Percentiles rank a stretch among this genome's conserved stretches.
These are phyloP conservation scores for Ogataea methanolica DNA, from an alignment of 805 yeast genomes.

Conservation along the genomic window DNA sequence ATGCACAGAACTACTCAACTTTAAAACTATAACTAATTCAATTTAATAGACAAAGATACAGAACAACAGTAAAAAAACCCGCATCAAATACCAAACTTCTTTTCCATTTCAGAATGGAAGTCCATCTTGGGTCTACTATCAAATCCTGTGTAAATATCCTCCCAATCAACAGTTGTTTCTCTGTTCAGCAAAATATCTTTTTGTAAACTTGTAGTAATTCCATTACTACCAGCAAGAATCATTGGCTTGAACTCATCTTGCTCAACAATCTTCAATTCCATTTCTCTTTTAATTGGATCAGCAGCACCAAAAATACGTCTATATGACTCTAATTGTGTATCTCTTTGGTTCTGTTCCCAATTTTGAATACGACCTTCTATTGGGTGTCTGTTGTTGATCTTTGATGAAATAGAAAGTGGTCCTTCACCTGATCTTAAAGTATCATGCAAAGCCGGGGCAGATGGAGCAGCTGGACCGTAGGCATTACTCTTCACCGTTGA, in stretches of 20 bases:
- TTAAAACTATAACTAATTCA: not conserved
- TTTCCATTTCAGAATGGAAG: slow-evolving; percentile 74
- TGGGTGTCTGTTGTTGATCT: slow-evolving; percentile 79
- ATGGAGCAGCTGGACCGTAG: slow-evolving; percentile 52
- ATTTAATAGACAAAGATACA: not conserved
- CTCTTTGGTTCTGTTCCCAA: slow-evolving; percentile 78
- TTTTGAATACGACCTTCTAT: slow-evolving; percentile 66
- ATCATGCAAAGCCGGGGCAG: slow-evolving; percentile 70
- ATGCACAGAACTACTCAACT: no score
- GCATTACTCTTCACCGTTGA: slow-evolving; percentile 46
- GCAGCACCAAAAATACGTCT: slow-evolving; percentile 87
- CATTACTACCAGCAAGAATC: slow-evolving; percentile 62
- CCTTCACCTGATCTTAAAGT: slow-evolving; percentile 63
- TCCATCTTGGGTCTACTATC: slow-evolving; percentile 38
- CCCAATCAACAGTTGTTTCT: slow-evolving; percentile 86
- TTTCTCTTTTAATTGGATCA: slow-evolving; percentile 85
- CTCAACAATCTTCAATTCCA: slow-evolving; percentile 78
- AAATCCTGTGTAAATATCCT: slow-evolving; percentile 69
- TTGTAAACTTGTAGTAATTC: slow-evolving; percentile 32
- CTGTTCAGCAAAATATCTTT: slow-evolving; percentile 74
- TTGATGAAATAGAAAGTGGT: slow-evolving; percentile 53
- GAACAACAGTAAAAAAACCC: not conserved
- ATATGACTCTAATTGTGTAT: slow-evolving; percentile 67
- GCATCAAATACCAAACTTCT: slow-evolving; percentile 46
- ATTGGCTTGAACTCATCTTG: slow-evolving; percentile 66